Evolutionary conservation across 2,329 filamentous ascomycete genomes (phyloP), one percentile per base, ranked within the genome.

Genomic region (Salinomyces thailandicus): DNA sequence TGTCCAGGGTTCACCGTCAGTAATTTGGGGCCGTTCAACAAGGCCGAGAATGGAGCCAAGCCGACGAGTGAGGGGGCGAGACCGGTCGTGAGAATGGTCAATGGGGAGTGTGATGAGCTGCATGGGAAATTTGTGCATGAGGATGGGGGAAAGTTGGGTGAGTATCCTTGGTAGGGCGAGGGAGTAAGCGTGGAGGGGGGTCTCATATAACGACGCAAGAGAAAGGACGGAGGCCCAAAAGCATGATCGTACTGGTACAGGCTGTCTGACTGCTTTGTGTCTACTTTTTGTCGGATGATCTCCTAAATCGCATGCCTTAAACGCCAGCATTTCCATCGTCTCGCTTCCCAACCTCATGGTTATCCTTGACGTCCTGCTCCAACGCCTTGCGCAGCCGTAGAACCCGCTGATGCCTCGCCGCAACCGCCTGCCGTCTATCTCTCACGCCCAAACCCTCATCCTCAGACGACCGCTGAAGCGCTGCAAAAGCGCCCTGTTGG

Each of bases 1-100:
- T 56, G 57, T 43, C 62, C 61, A 0, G 61, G 60, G 0, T 64
- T 62, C 36, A 61, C 55, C 0, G 49, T 53, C 9, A 56, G 51
- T 3, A 59, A 61, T 36, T 28, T 64, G 14, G 46, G 54, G 3
- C 28, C 36, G 12, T 37, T 54, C 18, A 62, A 62, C 29, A 58
- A 45, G 22, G 45, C 44, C 2, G 58, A 59, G 40, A 52, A 53
- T 33, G 60, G 62, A 1, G 61, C 61, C 5, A 54, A 55, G 41
- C 51, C 52, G 20, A 51, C 56, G 2, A 26, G 22, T 26, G 9
- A 26, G 22, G 22, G 22, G 22, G 22, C 22, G 22, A 3, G 46
- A 49, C 22, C 22, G 22, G n/a, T 26, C 22, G 22, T 26, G 22
- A 2, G 22, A n/a, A 26, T 26, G 22, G 22, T 26, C 9, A 4